phyloP scores from a whole-genome alignment of 2,329 filamentous ascomycete genomes.

The Xylariaceae sp. region DNA sequence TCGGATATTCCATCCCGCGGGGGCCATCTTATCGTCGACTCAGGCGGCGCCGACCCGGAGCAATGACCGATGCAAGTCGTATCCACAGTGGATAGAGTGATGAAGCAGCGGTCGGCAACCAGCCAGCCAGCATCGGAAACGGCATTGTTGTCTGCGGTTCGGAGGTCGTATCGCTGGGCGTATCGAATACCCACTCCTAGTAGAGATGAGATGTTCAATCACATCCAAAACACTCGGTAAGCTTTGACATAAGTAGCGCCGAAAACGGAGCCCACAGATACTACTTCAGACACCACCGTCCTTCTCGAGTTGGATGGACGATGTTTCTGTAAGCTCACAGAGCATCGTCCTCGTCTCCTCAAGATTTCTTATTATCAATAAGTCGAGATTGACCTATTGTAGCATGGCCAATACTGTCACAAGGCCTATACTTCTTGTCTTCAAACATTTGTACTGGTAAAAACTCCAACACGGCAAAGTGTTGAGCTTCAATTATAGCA shows the following conservation, averaged over 20 bases:
- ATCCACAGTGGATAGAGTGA: constrained; percentile 2
- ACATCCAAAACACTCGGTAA: not conserved
- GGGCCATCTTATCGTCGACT: no score
- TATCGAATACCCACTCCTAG: not conserved
- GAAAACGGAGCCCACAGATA: not conserved
- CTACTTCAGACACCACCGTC: not conserved
- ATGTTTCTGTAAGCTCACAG: not conserved
- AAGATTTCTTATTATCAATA: not conserved
- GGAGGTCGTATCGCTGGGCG: no score
- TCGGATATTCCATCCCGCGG: no score
- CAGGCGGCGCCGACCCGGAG: not conserved
- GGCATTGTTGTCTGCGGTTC: not conserved
- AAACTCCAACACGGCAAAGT: constrained; percentile 1
- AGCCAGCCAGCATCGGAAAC: not conserved
- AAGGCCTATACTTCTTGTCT: constrained; percentile 4
- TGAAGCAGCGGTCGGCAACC: no score
- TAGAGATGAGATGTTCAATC: not conserved
- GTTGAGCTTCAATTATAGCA: constrained; percentile 15
- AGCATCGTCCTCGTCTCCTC: not conserved
- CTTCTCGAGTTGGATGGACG: not conserved
- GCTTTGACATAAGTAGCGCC: not conserved
- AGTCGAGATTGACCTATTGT: not conserved
- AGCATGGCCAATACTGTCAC: constrained; percentile 2
- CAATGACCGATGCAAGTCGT: not conserved
- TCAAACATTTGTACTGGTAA: constrained; percentile 8